Conservation (phyloP, 345 rosid genomes). For the Rhodamnia argentea region DNA sequence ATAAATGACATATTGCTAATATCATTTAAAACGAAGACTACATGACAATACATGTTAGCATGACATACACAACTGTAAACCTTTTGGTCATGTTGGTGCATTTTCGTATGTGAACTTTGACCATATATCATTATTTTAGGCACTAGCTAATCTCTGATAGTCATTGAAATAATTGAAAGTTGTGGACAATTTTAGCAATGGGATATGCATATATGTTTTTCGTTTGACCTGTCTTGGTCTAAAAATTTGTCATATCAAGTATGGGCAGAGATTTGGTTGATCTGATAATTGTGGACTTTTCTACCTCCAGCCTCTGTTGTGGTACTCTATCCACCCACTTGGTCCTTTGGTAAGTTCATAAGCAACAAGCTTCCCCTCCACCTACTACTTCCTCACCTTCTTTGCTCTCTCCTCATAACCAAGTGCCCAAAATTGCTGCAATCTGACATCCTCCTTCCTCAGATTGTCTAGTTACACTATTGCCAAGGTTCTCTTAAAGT, state of each 20-base stretch:
- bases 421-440: background rate
- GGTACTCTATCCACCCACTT: background rate
- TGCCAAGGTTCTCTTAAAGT: background rate
- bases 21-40: background rate
- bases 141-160: background rate
- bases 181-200: background rate
- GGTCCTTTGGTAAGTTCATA: background rate
- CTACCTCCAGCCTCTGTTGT: background rate
- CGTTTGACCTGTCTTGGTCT: background rate
- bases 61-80: background rate
- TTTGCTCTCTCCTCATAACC: background rate
- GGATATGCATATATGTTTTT: background rate
- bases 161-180: background rate
- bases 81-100: background rate
- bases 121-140: background rate
- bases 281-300: background rate
- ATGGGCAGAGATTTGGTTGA: background rate
- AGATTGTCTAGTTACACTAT: background rate
- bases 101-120: background rate
- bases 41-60: background rate
- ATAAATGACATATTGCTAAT: background rate
- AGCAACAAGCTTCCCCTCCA: background rate
- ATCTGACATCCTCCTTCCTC: background rate
- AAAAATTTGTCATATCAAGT: background rate
- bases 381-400: background rate